These are phyloP conservation scores for Penicillium argentinense DNA, from an alignment of 495 filamentous ascomycete species.

Conservation along the genomic window DNA sequence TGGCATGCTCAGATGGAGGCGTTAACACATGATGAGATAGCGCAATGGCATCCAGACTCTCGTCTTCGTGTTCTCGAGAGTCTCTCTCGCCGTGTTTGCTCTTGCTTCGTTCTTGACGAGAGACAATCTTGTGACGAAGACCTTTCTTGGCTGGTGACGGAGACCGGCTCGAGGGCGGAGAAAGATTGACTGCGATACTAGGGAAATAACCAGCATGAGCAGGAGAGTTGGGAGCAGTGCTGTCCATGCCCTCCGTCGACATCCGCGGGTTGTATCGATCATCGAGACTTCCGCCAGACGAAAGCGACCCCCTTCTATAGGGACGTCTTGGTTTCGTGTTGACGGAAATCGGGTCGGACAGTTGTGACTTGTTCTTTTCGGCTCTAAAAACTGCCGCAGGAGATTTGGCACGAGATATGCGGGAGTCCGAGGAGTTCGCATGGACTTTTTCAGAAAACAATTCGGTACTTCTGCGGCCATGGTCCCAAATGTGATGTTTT, in stretches of 20 bases:
- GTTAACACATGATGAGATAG: constrained; percentile 17
- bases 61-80: constrained; percentile 19
- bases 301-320: constrained; percentile 31
- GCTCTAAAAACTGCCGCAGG: not conserved
- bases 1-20: constrained; percentile 11
- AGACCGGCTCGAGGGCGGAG: constrained; percentile 51
- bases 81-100: constrained; percentile 37
- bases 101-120: constrained; percentile 46
- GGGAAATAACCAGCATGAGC: constrained; percentile 48
- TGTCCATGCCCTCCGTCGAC: constrained; percentile 49
- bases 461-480: constrained; percentile 15
- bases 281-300: constrained; percentile 37
- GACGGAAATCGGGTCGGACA: constrained; percentile 5
- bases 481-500: constrained; percentile 9
- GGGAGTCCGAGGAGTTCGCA: constrained; percentile 8
- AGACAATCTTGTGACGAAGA: constrained; percentile 42
- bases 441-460: constrained; percentile 1
- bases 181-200: constrained; percentile 57
- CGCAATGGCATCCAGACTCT: constrained; percentile 16
- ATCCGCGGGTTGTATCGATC: constrained; percentile 37
- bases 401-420: constrained; percentile 13
- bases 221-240: constrained; percentile 49
- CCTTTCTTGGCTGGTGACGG: constrained; percentile 51
- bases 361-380: constrained; percentile 6
- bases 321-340: constrained; percentile 10